A percentile compares a stretch with the other conserved stretches of the same genome.
Conservation (phyloP, 2,329 filamentous ascomycete genomes). For the Pezicula radicicola region DNA sequence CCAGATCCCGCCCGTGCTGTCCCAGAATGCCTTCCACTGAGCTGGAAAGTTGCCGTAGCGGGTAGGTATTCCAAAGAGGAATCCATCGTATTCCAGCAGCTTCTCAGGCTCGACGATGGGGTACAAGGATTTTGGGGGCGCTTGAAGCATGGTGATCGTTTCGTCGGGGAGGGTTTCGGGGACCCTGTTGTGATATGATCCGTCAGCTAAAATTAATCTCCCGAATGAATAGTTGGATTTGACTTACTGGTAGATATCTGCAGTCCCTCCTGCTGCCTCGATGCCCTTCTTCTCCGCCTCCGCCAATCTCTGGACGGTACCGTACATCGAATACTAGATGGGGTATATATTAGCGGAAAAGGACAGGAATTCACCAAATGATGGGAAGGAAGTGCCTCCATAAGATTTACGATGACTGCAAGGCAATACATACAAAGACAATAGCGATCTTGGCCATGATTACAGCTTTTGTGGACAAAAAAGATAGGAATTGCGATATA, state of each 20-base stretch:
- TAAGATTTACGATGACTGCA: too few species aligned
- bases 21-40: slow-evolving; percentile 92
- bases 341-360: too few species aligned
- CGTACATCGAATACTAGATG: slow-evolving; percentile 84
- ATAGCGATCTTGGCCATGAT: too few species aligned
- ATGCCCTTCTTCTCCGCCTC: slow-evolving; percentile 90
- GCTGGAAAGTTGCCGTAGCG: slow-evolving; percentile 96
- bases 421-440: too few species aligned
- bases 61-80: slow-evolving; percentile 93
- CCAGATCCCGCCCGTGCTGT: slow-evolving; percentile 87
- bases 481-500: too few species aligned
- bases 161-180: slow-evolving; percentile 83
- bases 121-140: slow-evolving; percentile 71
- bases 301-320: slow-evolving; percentile 80
- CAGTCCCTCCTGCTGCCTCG: slow-evolving; percentile 78
- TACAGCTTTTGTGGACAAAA: too few species aligned
- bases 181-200: too few species aligned
- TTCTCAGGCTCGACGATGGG: slow-evolving; percentile 56
- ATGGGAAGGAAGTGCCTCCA: too few species aligned
- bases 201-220: too few species aligned
- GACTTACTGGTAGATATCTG: slow-evolving; percentile 81
- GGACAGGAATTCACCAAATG: too few species aligned
- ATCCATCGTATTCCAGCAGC: slow-evolving; percentile 77
- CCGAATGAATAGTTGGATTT: too few species aligned
- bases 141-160: slow-evolving; percentile 87